Evolutionary conservation across 163 green algal genomes (phyloP), one percentile per base, ranked within the genome.

Genomic region (Dunaliella salina): DNA sequence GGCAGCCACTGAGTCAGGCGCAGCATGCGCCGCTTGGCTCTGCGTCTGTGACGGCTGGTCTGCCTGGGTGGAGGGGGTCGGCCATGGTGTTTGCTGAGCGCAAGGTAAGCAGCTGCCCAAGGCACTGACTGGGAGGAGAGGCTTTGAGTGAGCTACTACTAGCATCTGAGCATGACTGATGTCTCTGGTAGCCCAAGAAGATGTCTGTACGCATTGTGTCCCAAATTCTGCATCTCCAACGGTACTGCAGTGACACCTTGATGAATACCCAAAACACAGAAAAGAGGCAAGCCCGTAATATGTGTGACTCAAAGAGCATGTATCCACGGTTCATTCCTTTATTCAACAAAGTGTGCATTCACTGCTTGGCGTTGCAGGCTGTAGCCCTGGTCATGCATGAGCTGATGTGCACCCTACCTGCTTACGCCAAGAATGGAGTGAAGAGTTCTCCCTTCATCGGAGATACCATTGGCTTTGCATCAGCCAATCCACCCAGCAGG

Each of bases 61-160:
- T 69, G 81, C 29, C 40, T 26, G 18, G 1, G 1, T 33, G 32
- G 40, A 71, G 81, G 81, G 81, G 81, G 29, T 84, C 63, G 3
- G 63, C 33, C 81, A 84, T 84, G 32, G 46, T 50, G 35, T 84
- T 84, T 84, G 81, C 57, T 5, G 40, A 84, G 81, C 34, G 81
- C 35, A 84, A 84, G 81, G 81, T 84, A 83, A 33, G 80, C 29
- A 8, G 69, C 69, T 30, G 29, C 5, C 3, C 29, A 4, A 24
- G 69, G 12, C 4, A 80, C 29, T 13, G 3, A 50, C 40, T 50
- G 40, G 40, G 40, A 50, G 40, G 8, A 50, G 4, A 50, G 40
- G 40, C 40, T 50, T 50, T 3, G 40, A 50, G 40, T 8, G 8
- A 50, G 40, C 40, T 50, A 8, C 40, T 50, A 50, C 40, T 50